Percentiles rank a stretch among this genome's conserved stretches.
phyloP scores from a whole-genome alignment of 345 rosid genomes.

The Eucalyptus albens region DNA sequence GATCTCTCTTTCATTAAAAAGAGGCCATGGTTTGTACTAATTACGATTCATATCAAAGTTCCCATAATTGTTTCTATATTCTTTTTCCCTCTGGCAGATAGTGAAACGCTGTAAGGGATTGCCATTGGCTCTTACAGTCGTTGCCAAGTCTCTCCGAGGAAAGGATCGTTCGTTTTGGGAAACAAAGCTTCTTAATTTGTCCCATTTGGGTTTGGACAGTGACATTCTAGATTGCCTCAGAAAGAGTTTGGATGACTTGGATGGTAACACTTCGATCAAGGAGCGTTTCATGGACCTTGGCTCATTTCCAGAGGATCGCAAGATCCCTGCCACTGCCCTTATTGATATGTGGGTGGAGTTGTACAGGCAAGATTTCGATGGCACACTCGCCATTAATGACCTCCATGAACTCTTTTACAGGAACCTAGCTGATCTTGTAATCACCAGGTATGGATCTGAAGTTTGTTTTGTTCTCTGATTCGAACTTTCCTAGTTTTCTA shows the following conservation, averaged over 20 bases:
- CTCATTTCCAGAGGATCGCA: constrained; percentile 36
- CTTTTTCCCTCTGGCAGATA: no score
- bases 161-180: no score
- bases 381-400: constrained; percentile 4
- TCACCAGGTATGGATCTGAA: constrained; percentile 20
- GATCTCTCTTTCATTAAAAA: no score
- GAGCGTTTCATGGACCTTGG: constrained; percentile 54
- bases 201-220: background rate
- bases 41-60: no score
- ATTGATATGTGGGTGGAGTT: background rate
- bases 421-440: constrained; percentile 14
- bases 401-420: constrained; percentile 27
- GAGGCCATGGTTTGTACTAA: no score
- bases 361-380: background rate
- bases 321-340: background rate
- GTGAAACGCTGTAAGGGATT: no score
- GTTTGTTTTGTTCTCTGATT: background rate
- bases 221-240: constrained; percentile 24
- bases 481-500: background rate
- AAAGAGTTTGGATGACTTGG: constrained; percentile 29
- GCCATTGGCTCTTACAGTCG: no score
- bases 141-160: no score
- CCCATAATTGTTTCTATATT: no score
- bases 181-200: background rate
- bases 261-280: background rate